A percentile compares a stretch with the other conserved stretches of the same genome.
Conservation (phyloP, 2,329 filamentous ascomycete genomes). For the Alternaria arbusti region DNA sequence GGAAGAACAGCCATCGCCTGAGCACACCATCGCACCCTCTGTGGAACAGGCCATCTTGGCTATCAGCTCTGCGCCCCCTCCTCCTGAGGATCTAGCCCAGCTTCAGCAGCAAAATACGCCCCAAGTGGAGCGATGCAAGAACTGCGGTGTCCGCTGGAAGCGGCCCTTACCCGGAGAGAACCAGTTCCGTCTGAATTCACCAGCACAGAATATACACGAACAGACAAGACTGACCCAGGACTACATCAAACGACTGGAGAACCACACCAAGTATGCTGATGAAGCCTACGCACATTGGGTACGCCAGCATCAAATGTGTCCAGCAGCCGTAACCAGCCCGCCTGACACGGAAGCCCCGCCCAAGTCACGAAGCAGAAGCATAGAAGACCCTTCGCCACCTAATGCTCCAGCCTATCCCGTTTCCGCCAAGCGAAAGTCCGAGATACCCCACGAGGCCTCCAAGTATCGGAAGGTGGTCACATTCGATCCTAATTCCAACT, state of each 20-base stretch:
- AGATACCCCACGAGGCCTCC: conserved; percentile 15
- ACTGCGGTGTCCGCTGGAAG: conserved; percentile 29
- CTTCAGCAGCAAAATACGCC: conserved; percentile 16
- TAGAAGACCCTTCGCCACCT: neutral
- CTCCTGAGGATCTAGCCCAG: conserved; percentile 7
- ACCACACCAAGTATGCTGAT: conserved; percentile 23
- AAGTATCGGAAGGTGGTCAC: conserved; percentile 20
- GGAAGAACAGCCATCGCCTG: conserved; percentile 11
- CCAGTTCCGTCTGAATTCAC: conserved; percentile 13
- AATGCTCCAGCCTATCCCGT: conserved; percentile 3
- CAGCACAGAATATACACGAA: conserved; percentile 22
- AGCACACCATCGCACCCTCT: conserved; percentile 8
- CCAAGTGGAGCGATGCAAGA: conserved; percentile 27
- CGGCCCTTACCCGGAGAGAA: conserved; percentile 24
- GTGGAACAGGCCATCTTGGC: conserved; percentile 12
- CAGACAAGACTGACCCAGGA: conserved; percentile 20
- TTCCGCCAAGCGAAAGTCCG: conserved; percentile 27
- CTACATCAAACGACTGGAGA: conserved; percentile 23
- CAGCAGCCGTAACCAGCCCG: conserved; percentile 1
- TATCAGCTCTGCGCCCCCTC: neutral
- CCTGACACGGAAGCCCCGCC: conserved; percentile 6
- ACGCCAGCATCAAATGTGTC: conserved; percentile 8
- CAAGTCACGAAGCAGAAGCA: conserved; percentile 9
- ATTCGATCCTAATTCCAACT: conserved; percentile 13
- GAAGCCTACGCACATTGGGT: conserved; percentile 19